These are phyloP conservation scores for Penicillium sp. DNA, from an alignment of 2,329 filamentous ascomycete species.

Conservation along the genomic window DNA sequence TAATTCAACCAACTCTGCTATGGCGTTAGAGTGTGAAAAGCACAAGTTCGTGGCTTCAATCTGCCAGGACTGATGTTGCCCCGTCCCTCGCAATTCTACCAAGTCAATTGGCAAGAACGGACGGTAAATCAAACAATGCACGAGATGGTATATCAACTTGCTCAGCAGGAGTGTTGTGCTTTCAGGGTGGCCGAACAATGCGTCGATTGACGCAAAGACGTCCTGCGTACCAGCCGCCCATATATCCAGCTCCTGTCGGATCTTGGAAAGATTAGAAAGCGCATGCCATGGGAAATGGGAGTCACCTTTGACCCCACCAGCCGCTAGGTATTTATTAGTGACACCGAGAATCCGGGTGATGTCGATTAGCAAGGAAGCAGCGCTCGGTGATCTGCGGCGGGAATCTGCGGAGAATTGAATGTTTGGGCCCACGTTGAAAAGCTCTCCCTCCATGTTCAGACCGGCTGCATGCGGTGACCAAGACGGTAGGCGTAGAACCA, in stretches of 20 bases:
- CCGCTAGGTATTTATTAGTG: conserved; percentile 78
- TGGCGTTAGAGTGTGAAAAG: conserved; percentile 81
- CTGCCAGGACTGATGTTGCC: conserved; percentile 88
- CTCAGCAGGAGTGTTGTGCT: conserved; percentile 75
- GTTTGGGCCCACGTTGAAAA: conserved; percentile 76
- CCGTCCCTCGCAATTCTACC: conserved; percentile 71
- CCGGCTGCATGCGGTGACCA: conserved; percentile 63
- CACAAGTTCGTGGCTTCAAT: conserved; percentile 87
- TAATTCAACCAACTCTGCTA: conserved; percentile 75
- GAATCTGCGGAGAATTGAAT: conserved; percentile 66
- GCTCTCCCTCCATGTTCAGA: conserved; percentile 68
- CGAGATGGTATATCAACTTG: conserved; percentile 81
- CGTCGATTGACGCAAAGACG: conserved; percentile 70
- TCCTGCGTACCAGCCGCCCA: conserved; percentile 81
- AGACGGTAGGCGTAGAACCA: conserved; percentile 70
- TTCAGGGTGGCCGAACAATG: conserved; percentile 72
- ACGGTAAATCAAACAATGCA: conserved; percentile 81
- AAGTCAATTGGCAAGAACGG: conserved; percentile 83
- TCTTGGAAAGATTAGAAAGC: conserved; percentile 78
- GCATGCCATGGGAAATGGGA: conserved; percentile 90
- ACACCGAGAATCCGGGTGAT: conserved; percentile 77
- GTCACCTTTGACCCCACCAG: conserved; percentile 81
- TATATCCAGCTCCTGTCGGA: conserved; percentile 76
- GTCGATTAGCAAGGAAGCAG: conserved; percentile 76
- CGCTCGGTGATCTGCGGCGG: conserved; percentile 68